phyloP scores from a whole-genome alignment of 345 rosid genomes.

The rapeseed (Brassica napus) region Da-Ae NC_063450.1:45022001-45022500 shows the following conservation, averaged over 20 bases:
- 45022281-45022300: background rate
- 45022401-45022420: too few relatives aligned
- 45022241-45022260: background rate
- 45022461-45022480: background rate
- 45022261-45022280: slow-evolving; percentile 11
- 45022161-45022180: background rate
- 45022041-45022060: slow-evolving; percentile 25
- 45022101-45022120: background rate
- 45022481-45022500: background rate
- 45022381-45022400: too few relatives aligned
- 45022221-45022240: slow-evolving; percentile 16
- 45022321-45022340: background rate
- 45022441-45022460: background rate
- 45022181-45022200: slow-evolving; percentile 20
- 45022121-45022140: slow-evolving; percentile 25
- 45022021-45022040: background rate
- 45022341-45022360: background rate
- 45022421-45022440: too few relatives aligned
- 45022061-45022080: slow-evolving; percentile 33
- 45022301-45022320: background rate
- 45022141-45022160: slow-evolving; percentile 3
- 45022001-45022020: background rate
- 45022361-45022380: background rate
- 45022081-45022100: slow-evolving; percentile 17
- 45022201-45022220: slow-evolving; percentile 15